phyloP scores from a whole-genome alignment of 345 rosid genomes.

The Arabis hirsuta region DNA sequence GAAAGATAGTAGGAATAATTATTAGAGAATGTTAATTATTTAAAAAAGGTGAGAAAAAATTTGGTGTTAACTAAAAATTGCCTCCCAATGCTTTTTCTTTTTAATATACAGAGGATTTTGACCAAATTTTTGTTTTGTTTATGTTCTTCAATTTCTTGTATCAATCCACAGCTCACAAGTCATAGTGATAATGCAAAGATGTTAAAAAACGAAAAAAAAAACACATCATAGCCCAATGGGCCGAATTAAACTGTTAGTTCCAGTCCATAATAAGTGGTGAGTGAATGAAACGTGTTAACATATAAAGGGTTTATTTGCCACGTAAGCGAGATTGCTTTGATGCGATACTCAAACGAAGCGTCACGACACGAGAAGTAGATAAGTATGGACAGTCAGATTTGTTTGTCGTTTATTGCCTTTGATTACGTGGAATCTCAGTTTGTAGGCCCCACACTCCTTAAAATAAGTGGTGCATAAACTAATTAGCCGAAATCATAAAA shows the following conservation, averaged over 20 bases:
- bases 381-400: constrained; percentile 35
- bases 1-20: too few relatives aligned
- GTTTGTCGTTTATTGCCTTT: constrained; percentile 12
- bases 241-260: background rate
- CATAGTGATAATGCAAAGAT: too few relatives aligned
- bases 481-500: background rate
- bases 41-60: too few relatives aligned
- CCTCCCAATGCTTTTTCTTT: too few relatives aligned
- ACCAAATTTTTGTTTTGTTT: too few relatives aligned
- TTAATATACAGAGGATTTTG: too few relatives aligned
- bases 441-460: background rate
- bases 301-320: background rate
- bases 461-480: background rate
- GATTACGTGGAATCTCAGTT: constrained; percentile 34
- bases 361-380: constrained; percentile 31
- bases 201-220: too few relatives aligned
- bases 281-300: constrained; percentile 11
- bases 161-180: too few relatives aligned
- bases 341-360: constrained; percentile 23
- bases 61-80: too few relatives aligned
- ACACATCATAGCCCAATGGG: constrained; percentile 19
- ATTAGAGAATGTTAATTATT: too few relatives aligned
- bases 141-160: too few relatives aligned
- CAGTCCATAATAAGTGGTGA: background rate
- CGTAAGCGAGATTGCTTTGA: constrained; percentile 30